Percentiles rank a stretch among this genome's conserved stretches.
Conservation (phyloP, 228 moss, liverwort and hornwort genomes). For the Sphagnum fallax region DNA sequence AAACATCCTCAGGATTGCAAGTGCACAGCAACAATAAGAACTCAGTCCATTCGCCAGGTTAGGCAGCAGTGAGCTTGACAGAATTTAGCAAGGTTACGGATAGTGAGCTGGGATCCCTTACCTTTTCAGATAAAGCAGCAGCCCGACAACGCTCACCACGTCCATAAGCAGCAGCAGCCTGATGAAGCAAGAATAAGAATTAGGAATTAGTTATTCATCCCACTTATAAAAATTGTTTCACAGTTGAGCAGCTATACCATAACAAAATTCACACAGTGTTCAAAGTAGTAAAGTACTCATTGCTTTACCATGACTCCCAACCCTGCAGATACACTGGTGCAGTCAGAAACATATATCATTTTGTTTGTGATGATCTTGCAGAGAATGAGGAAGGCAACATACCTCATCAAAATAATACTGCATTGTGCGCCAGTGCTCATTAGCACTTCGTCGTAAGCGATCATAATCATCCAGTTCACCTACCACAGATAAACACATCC, state of each 20-base stretch:
- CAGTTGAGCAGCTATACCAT: too few relatives aligned
- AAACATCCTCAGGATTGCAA: too few relatives aligned
- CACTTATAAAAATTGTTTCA: too few relatives aligned
- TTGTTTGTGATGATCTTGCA: too few relatives aligned
- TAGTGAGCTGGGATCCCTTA: conserved; percentile 2
- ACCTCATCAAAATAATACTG: conserved; percentile 65
- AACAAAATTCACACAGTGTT: too few relatives aligned
- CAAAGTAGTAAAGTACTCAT: too few relatives aligned
- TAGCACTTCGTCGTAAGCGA: conserved; percentile 40
- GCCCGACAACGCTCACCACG: conserved; percentile 67
- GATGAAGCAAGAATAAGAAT: neutral
- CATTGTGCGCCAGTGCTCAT: conserved; percentile 55
- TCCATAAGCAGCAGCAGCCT: conserved; percentile 72
- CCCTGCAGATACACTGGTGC: too few relatives aligned
- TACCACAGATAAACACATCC: conserved; percentile 3
- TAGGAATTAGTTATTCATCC: neutral
- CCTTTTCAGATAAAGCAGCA: conserved; percentile 58
- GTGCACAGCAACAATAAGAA: too few relatives aligned
- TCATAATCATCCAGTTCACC: conserved; percentile 55
- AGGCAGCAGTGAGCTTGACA: too few relatives aligned
- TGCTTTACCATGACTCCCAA: too few relatives aligned
- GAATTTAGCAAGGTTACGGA: neutral
- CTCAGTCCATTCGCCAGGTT: too few relatives aligned
- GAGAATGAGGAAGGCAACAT: neutral
- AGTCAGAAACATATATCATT: too few relatives aligned